Percentiles rank a stretch among this genome's conserved stretches.
phyloP scores from a whole-genome alignment of 352 stramenopile species.

The Globisporangium solare region DNA sequence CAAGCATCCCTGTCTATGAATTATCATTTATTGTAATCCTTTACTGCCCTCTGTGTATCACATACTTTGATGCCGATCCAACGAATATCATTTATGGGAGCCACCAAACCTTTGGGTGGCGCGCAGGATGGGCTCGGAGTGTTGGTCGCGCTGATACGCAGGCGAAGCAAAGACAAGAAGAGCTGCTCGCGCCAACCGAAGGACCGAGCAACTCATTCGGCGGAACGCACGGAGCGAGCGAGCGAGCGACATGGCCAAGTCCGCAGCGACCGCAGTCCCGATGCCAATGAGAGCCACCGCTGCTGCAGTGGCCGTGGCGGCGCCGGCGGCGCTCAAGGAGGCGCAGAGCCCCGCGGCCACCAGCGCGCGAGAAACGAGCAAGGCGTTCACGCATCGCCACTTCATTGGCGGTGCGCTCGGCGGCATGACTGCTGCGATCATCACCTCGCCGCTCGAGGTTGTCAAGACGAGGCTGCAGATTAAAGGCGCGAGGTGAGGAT shows the following conservation, averaged over 20 bases:
- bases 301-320: neutral
- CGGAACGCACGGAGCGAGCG: neutral
- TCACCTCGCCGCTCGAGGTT: conserved; percentile 82
- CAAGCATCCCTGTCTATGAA: neutral
- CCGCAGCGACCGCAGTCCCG: neutral
- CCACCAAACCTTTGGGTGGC: neutral
- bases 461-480: conserved; percentile 86
- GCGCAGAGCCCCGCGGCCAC: neutral
- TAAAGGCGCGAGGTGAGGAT: conserved; percentile 43
- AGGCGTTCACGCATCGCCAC: conserved; percentile 38
- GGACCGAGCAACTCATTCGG: neutral
- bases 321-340: neutral
- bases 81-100: neutral
- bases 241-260: neutral
- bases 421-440: conserved; percentile 75
- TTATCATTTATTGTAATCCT: neutral
- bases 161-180: neutral
- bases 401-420: conserved; percentile 75
- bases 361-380: conserved; percentile 3
- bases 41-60: neutral
- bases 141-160: neutral
- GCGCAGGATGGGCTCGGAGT: neutral
- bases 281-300: neutral
- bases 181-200: neutral
- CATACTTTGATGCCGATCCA: neutral